These are phyloP conservation scores for Cystobasidium onofrii DNA, from an alignment of 768 basidiomycete species.

Conservation along the genomic window DNA sequence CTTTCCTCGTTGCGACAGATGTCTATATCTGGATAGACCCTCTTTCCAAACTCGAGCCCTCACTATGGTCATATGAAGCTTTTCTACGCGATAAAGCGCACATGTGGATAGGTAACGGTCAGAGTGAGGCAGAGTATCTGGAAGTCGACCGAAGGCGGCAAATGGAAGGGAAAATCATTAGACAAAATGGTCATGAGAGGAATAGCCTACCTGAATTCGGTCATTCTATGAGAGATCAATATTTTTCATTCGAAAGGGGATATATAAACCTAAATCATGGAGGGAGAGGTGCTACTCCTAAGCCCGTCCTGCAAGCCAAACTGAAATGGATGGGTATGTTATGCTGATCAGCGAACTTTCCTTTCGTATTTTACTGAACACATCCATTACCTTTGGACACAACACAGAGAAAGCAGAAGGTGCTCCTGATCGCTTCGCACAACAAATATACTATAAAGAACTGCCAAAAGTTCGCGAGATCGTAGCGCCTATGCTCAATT, in stretches of 20 bases:
- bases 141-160: constrained; percentile 54
- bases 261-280: constrained; percentile 39
- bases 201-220: constrained; percentile 29
- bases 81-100: constrained; percentile 68
- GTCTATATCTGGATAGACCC: constrained; percentile 63
- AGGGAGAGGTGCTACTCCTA: constrained; percentile 33
- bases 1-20: constrained; percentile 51
- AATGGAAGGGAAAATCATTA: constrained; percentile 44
- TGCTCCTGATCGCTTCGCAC: constrained; percentile 35
- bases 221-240: constrained; percentile 30
- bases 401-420: neutral
- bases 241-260: constrained; percentile 32
- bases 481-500: constrained; percentile 32
- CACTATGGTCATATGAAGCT: constrained; percentile 71
- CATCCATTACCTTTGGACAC: neutral
- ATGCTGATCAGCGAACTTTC: neutral
- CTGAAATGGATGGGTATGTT: constrained; percentile 1
- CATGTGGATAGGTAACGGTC: constrained; percentile 60
- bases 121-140: constrained; percentile 48
- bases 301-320: constrained; percentile 23
- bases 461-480: constrained; percentile 14
- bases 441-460: constrained; percentile 12
- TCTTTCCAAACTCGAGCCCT: constrained; percentile 51
- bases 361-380: neutral
- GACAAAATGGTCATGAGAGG: neutral